Evolutionary conservation across 305 asterid genomes (phyloP), one percentile per base, ranked within the genome.

Genomic region (Rubia peregrina): DNA sequence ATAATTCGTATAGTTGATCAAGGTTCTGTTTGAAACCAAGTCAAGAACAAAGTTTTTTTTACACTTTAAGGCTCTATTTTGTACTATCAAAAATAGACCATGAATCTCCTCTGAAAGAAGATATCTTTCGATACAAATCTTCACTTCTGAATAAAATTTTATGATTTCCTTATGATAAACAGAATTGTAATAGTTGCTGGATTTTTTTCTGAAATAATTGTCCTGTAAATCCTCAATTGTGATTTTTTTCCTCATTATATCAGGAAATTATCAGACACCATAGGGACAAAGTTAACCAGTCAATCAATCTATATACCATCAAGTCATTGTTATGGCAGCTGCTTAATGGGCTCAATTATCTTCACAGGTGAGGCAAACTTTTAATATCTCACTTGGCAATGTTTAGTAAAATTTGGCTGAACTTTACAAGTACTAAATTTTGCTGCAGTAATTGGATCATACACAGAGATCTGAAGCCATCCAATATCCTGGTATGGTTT

Each of bases 271-370:
- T 94, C 72, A 85, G 92, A 76, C 98, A 94, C 80, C 98, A 94
- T 64, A 88, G 99, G 80, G 99, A 94, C 93, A 94, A 94, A 90
- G 98, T 85, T 80, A 89, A 85, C 84, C 99, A 88, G 76, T 33
- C 88, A 46, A 91, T 94, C 77, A 91, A 88, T 77, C 95, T 73
- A 64, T 91, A 89, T 79, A 89, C 96, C 65, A 73, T 86, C 70
- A 94, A 94, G 90, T 91, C 98, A 22, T 77, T 94, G 77, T 81
- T 94, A 79, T 94, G 99, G 99, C 99, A 94, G 90, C 95, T 94
- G 83, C 95, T 94, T 78, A 94, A 94, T 82, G 99, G 99, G 72
- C 85, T 94, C 65, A 88, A 88, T 75, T 94, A 91, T 82, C 99
- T 94, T 78, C 99, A 94, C 87, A 91, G 98, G 99, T 85, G 74